Conservation (phyloP, 2,329 filamentous ascomycete genomes). For the Simplicillium aogashimaense region DNA sequence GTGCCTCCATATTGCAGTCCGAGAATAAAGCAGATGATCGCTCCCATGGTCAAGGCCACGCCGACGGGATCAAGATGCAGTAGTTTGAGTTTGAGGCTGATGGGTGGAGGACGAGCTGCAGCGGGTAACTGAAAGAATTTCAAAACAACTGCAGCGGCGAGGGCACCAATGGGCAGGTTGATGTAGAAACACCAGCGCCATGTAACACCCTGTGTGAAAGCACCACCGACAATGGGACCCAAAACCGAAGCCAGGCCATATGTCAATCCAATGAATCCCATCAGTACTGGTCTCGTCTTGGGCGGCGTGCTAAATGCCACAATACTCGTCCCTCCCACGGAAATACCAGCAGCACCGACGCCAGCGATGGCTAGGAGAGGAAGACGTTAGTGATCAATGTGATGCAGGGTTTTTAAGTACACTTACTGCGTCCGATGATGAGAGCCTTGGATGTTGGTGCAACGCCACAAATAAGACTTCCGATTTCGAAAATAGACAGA, state of each 20-base stretch:
- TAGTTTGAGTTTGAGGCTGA: constrained; percentile 24
- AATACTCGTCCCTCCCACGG: constrained; percentile 31
- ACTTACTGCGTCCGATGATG: constrained; percentile 5
- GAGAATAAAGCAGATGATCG: constrained; percentile 26
- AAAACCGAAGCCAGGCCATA: constrained; percentile 14
- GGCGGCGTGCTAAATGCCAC: constrained; percentile 22
- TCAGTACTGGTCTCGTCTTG: constrained; percentile 11
- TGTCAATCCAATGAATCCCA: constrained; percentile 11
- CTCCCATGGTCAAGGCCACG: constrained; percentile 25
- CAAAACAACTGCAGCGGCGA: constrained; percentile 15
- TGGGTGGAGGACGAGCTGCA: constrained; percentile 18
- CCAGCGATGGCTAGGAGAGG: constrained; percentile 23
- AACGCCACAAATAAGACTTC: constrained; percentile 6
- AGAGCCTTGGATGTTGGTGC: constrained; percentile 5
- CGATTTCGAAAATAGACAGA: constrained; percentile 6
- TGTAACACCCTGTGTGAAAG: constrained; percentile 12
- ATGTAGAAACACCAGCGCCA: constrained; percentile 20
- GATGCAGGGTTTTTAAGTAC: no score
- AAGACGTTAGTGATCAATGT: no score
- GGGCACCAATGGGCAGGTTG: constrained; percentile 17
- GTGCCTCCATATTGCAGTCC: constrained; percentile 31
- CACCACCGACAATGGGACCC: constrained; percentile 14
- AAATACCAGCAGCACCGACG: constrained; percentile 31
- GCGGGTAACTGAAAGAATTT: constrained; percentile 24
- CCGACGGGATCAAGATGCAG: constrained; percentile 32